Base-by-base conservation (phyloP, 2,329 filamentous ascomycete species). In the Thermothelomyces thermophilus region DNA sequence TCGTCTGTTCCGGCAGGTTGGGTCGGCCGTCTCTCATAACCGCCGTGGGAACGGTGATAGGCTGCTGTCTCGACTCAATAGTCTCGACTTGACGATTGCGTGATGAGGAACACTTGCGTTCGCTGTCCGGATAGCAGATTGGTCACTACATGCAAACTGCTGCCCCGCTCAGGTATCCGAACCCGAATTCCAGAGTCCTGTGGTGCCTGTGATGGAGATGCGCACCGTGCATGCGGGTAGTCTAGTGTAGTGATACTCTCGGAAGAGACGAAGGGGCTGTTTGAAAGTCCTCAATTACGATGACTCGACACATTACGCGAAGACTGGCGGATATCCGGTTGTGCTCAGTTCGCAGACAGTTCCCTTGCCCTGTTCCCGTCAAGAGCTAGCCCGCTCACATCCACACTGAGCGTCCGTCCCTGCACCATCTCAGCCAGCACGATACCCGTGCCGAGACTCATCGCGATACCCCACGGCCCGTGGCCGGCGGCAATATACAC, bases 401-500 rank as follows among this genome's bases (percentile, higher is more conserved):
- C 78, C 1, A 75, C 82, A 54, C 78, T 84, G 44, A 76, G 66
- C 53, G 67, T 63, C 53, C 72, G 68, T 2, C 80, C 82, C 58
- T 79, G 73, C 36, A 87, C 73, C 74, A 90, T 73, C 67, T 90
- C 85, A 10, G 83, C 76, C 68, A 90, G 69, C 5, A 87, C 79
- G 56, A 77, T 76, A 0, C 86, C 87, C 0, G 84, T 90, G 1
- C 85, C 86, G 26, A 87, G 66, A 14, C 73, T 72, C 60, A 81
- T 61, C 41, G 73, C 76, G 22, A 85, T 85, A 0, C 86, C 86
- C 86, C 86, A 90, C 0, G 86, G 83, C 0, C 86, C 86, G 70
- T 90, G 86, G 0, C 87, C 86, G 3, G 82, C 73, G 1, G 83
- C 81, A 33, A 90, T 64, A 62, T 79, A 90, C 0, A 91, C 82